A percentile compares a stretch with the other conserved stretches of the same genome.
Conservation (phyloP, 495 filamentous ascomycete species). For the Xylaria flabelliformis region DNA sequence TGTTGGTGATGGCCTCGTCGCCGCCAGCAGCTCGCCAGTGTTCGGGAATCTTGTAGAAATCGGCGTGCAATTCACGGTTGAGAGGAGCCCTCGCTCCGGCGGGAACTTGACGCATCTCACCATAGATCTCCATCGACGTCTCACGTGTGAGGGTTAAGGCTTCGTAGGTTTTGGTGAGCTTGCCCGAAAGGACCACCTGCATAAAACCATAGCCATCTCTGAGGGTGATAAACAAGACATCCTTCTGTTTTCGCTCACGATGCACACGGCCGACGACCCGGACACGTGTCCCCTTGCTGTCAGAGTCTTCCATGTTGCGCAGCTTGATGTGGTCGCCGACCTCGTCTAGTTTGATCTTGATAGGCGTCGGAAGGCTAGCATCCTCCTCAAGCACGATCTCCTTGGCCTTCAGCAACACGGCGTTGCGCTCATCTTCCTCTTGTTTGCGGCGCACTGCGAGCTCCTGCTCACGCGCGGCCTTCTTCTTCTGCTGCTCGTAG, state of each 20-base stretch:
- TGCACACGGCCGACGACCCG: constrained; percentile 87
- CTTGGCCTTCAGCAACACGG: constrained; percentile 46
- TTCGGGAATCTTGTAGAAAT: constrained; percentile 77
- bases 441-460: constrained; percentile 67
- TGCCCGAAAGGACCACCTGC: constrained; percentile 84
- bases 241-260: constrained; percentile 82
- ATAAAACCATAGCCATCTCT: constrained; percentile 88
- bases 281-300: constrained; percentile 75
- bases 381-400: constrained; percentile 86
- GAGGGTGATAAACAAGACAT: constrained; percentile 84
- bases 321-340: constrained; percentile 29
- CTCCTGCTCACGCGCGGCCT: constrained; percentile 68
- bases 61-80: constrained; percentile 90
- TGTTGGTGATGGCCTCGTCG: constrained; percentile 92
- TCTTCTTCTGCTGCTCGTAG: constrained; percentile 74
- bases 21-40: constrained; percentile 73
- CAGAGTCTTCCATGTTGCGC: constrained; percentile 32
- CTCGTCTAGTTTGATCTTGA: constrained; percentile 74
- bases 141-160: constrained; percentile 86
- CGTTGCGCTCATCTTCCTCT: constrained; percentile 72
- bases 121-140: constrained; percentile 84
- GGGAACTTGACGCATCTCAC: constrained; percentile 87
- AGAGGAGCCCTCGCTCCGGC: constrained; percentile 80
- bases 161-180: constrained; percentile 90
- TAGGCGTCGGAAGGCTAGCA: constrained; percentile 74